These are phyloP conservation scores for Candida maris DNA, from an alignment of 805 yeast species.

Conservation along the genomic window DNA sequence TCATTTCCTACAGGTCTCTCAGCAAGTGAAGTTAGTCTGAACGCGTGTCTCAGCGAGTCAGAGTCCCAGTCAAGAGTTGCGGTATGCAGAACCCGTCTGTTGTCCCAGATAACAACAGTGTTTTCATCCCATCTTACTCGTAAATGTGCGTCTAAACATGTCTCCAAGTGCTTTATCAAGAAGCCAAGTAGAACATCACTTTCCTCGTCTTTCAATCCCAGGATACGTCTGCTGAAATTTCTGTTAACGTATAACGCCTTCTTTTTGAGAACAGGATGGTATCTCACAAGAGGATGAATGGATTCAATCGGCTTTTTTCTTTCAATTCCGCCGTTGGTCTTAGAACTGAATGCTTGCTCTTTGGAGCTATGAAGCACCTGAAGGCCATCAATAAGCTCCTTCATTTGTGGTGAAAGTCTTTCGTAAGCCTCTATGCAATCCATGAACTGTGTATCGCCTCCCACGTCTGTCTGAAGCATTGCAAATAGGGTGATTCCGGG, in stretches of 20 bases:
- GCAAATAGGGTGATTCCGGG: constrained; percentile 68
- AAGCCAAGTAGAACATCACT: constrained; percentile 57
- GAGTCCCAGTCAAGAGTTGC: constrained; percentile 71
- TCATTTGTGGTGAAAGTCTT: constrained; percentile 63
- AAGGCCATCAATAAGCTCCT: constrained; percentile 54
- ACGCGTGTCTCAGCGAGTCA: constrained; percentile 66
- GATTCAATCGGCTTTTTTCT: constrained; percentile 62
- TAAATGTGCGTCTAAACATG: constrained; percentile 57
- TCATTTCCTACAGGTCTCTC: constrained; percentile 53
- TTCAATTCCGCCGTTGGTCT: constrained; percentile 54
- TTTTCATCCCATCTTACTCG: constrained; percentile 70
- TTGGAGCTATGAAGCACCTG: constrained; percentile 67
- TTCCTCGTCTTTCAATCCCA: constrained; percentile 72
- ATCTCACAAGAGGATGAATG: constrained; percentile 67
- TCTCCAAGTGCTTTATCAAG: constrained; percentile 49
- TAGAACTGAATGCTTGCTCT: constrained; percentile 63
- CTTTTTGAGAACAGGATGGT: constrained; percentile 67
- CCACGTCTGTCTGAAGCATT: constrained; percentile 50
- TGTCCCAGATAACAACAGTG: constrained; percentile 76
- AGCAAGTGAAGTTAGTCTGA: constrained; percentile 68
- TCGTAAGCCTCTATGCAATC: constrained; percentile 68
- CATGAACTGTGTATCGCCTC: constrained; percentile 82
- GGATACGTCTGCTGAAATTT: constrained; percentile 61
- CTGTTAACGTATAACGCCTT: constrained; percentile 57
- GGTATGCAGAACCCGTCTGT: constrained; percentile 65